These are phyloP conservation scores for Capsicum baccatum DNA, from an alignment of 257 asterid genomes.

Conservation along the genomic window DNA sequence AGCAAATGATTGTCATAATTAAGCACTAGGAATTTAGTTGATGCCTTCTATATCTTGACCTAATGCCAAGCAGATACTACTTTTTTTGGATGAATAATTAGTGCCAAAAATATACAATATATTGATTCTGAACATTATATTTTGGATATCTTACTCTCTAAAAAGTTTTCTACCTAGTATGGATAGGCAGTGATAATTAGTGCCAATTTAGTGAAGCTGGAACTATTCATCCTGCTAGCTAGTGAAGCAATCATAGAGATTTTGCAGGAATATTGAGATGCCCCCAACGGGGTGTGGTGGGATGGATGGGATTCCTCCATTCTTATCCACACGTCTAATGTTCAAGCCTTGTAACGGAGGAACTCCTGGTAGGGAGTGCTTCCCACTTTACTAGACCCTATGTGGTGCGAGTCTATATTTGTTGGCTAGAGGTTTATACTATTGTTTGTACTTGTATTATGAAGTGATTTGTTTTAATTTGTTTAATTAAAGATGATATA, in stretches of 20 bases:
- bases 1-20: background rate
- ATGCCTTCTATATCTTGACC: background rate
- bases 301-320: no score
- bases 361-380: no score
- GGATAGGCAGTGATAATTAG: background rate
- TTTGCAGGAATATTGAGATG: background rate
- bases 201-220: background rate
- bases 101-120: background rate
- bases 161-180: background rate
- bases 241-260: background rate
- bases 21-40: constrained; percentile 1
- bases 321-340: no score
- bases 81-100: background rate
- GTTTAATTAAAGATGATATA: no score
- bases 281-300: no score
- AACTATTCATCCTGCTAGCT: background rate
- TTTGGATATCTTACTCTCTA: background rate
- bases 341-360: no score
- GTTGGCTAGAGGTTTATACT: no score
- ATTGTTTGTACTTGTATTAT: no score
- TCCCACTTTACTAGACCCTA: no score
- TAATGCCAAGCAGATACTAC: background rate
- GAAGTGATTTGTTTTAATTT: no score
- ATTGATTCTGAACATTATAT: background rate
- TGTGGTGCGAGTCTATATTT: no score